A percentile compares a stretch with the other conserved stretches of the same genome.
Evolutionary conservation across 2,329 filamentous ascomycete species (phyloP).

Genomic region (Ophiocordyceps unilateralis): DNA sequence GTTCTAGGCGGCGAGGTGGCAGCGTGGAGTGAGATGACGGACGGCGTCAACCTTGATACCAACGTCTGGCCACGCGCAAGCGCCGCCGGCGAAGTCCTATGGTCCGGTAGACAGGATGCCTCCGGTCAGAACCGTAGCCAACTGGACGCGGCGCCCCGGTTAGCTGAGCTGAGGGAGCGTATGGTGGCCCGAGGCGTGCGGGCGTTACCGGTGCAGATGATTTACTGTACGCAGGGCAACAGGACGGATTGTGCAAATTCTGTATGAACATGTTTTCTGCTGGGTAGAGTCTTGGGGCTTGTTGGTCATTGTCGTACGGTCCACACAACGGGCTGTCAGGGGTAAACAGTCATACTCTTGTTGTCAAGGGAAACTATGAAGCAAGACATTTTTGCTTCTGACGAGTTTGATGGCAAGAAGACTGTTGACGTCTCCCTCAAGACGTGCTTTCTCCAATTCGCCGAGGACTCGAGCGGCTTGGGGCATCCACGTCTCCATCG

Average conservation of each 20-base stretch:
- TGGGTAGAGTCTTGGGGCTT: no score
- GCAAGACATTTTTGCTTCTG: no score
- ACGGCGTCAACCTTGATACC: conserved; percentile 55
- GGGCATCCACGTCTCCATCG: no score
- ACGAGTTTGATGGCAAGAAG: no score
- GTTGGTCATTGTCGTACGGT: no score
- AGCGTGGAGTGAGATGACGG: conserved; percentile 67
- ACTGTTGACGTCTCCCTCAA: no score
- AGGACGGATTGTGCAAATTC: conserved; percentile 7
- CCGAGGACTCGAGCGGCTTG: no score
- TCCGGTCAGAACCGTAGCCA: conserved; percentile 53
- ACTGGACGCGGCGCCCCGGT: conserved; percentile 47
- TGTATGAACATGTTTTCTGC: no score
- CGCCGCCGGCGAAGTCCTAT: conserved; percentile 63
- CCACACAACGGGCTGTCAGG: no score
- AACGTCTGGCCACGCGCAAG: conserved; percentile 63
- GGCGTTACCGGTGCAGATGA: conserved; percentile 10
- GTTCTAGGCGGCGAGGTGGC: conserved; percentile 71
- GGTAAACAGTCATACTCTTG: no score
- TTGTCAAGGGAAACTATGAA: no score
- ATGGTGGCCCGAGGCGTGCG: conserved; percentile 50
- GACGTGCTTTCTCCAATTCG: no score
- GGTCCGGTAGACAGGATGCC: conserved; percentile 54
- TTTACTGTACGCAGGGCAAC: conserved; percentile 13
- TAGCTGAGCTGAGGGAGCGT: conserved; percentile 62